Conservation (phyloP, 805 yeast species). For the Zygosaccharomyces rouxii region DNA sequence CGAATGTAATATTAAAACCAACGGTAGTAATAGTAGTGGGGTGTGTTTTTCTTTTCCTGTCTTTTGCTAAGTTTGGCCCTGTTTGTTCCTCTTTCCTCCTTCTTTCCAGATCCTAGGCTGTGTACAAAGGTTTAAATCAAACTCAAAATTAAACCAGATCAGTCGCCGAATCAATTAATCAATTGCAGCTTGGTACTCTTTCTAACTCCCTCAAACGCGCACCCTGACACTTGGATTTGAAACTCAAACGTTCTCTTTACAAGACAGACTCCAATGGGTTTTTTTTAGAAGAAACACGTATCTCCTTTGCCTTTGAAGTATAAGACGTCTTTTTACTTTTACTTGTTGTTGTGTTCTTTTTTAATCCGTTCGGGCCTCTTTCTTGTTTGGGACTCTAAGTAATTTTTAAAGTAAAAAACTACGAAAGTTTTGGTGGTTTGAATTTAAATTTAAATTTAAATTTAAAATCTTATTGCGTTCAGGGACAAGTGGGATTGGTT, state of each 20-base stretch:
- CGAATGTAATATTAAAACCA: neutral
- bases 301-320: constrained; percentile 2
- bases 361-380: constrained; percentile 1
- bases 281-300: constrained; percentile 8
- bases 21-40: neutral
- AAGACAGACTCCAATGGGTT: neutral
- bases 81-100: neutral
- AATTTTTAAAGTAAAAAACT: constrained; percentile 5
- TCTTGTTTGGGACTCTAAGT: constrained; percentile 2
- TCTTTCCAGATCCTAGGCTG: neutral
- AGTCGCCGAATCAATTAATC: neutral
- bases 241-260: neutral
- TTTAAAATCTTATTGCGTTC: no score
- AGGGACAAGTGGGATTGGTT: no score
- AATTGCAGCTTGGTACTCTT: neutral
- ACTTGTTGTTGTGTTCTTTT: constrained; percentile 1
- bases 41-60: constrained; percentile 2
- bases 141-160: neutral
- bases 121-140: neutral
- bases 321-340: neutral
- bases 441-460: neutral
- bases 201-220: neutral
- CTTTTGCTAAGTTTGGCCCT: constrained; percentile 4
- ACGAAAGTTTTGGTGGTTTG: constrained; percentile 8
- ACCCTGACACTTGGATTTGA: neutral